Evolutionary conservation across 768 basidiomycete genomes (phyloP).

Genomic region (Leccinum variicolor): DNA sequence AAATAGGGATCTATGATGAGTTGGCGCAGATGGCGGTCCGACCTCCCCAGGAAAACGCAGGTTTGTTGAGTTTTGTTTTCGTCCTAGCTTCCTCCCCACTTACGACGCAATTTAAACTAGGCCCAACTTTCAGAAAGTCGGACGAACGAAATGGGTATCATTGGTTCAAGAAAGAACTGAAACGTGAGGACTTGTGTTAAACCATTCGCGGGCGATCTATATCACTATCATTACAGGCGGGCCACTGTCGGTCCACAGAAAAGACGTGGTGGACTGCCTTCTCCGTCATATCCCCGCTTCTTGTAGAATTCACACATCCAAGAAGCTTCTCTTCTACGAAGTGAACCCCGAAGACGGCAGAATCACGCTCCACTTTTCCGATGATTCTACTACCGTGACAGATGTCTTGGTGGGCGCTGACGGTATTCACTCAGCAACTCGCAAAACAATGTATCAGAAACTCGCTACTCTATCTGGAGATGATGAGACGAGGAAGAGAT

Average conservation of each 20-base stretch:
- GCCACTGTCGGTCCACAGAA: slow-evolving; percentile 34
- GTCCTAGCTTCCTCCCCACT: neutral
- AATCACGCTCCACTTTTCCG: slow-evolving; percentile 34
- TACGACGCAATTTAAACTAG: slow-evolving; percentile 10
- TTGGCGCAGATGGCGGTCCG: slow-evolving; percentile 13
- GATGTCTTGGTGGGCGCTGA: slow-evolving; percentile 44
- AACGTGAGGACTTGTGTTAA: slow-evolving; percentile 16
- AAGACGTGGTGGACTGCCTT: slow-evolving; percentile 35
- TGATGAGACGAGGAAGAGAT: slow-evolving; percentile 2
- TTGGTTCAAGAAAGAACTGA: slow-evolving; percentile 24
- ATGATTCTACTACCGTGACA: slow-evolving; percentile 33
- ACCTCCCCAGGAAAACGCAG: slow-evolving; percentile 17
- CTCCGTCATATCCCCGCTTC: slow-evolving; percentile 24
- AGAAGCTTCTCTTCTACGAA: slow-evolving; percentile 33
- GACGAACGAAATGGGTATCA: slow-evolving; percentile 32
- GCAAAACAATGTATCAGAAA: slow-evolving; percentile 24
- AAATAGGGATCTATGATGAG: slow-evolving; percentile 38
- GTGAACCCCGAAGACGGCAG: slow-evolving; percentile 15
- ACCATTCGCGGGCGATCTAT: neutral
- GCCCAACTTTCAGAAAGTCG: slow-evolving; percentile 30
- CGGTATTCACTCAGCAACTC: slow-evolving; percentile 38
- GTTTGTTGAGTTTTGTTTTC: slow-evolving; percentile 1
- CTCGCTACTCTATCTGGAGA: slow-evolving; percentile 9
- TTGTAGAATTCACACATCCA: slow-evolving; percentile 33
- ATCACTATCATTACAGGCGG: slow-evolving; percentile 22